A percentile compares a stretch with the other conserved stretches of the same genome.
Conservation (phyloP, 2,329 filamentous ascomycete species). For the Fusarium multiceps region DNA sequence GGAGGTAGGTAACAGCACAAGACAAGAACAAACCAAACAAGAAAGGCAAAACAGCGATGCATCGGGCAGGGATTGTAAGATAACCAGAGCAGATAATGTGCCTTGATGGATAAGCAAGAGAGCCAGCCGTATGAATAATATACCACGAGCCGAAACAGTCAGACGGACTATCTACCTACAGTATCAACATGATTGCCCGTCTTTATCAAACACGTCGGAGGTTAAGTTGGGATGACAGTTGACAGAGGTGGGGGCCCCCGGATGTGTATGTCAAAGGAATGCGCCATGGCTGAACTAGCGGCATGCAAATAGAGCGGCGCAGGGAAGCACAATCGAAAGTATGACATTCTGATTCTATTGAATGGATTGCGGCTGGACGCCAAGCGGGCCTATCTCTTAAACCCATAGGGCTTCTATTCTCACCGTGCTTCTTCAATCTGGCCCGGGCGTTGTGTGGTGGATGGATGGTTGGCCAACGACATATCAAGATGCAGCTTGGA, state of each 20-base stretch:
- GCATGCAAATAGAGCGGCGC: conserved; percentile 37
- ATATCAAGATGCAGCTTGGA: conserved; percentile 45
- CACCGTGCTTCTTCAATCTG: conserved; percentile 35
- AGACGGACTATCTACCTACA: not conserved
- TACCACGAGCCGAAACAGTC: not conserved
- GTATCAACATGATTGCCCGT: not conserved
- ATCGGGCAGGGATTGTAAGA: conserved; percentile 1
- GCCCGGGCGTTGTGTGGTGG: conserved; percentile 29
- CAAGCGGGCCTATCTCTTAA: conserved; percentile 37
- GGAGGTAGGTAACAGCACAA: not conserved
- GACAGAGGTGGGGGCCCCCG: not conserved
- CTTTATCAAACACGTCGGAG: not conserved
- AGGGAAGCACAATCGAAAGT: conserved; percentile 35
- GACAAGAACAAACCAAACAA: not conserved
- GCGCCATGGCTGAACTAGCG: conserved; percentile 43
- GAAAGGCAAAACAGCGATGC: not conserved
- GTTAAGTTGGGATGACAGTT: conserved; percentile 29
- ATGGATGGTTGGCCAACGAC: conserved; percentile 38
- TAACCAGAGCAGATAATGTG: not conserved
- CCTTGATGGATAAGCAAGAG: conserved; percentile 1
- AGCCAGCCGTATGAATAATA: conserved; percentile 6
- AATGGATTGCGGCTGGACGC: conserved; percentile 38
- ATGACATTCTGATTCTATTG: conserved; percentile 38
- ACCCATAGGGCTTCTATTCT: conserved; percentile 25
- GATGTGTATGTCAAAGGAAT: conserved; percentile 42